These are phyloP conservation scores for Setaria italica DNA, from an alignment of 202 grass and related monocot genomes.

Conservation along the genomic window DNA sequence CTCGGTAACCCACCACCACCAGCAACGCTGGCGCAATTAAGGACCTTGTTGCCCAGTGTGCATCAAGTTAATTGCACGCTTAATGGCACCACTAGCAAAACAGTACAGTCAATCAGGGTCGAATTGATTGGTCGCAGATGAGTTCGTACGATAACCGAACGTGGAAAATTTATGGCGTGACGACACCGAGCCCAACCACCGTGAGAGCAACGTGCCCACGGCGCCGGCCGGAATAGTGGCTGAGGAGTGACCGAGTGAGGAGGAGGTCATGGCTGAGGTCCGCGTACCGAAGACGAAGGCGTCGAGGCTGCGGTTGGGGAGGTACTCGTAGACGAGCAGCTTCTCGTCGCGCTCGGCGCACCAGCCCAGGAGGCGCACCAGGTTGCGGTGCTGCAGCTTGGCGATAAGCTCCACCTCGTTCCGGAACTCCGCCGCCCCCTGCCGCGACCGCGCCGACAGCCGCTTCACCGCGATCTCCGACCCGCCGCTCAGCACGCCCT, in stretches of 20 bases:
- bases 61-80: not conserved
- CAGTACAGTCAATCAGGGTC: not conserved
- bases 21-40: not conserved
- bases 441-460: conserved; percentile 73
- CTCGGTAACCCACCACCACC: not conserved
- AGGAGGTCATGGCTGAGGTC: not conserved
- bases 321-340: conserved; percentile 93
- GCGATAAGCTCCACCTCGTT: conserved; percentile 96
- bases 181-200: conserved; percentile 28
- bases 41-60: not conserved
- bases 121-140: not conserved
- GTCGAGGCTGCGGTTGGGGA: conserved; percentile 91
- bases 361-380: conserved; percentile 82
- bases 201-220: not conserved
- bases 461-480: conserved; percentile 86
- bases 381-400: conserved; percentile 96
- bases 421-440: conserved; percentile 80
- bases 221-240: not conserved
- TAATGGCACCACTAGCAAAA: not conserved
- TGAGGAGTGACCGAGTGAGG: not conserved
- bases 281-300: conserved; percentile 77
- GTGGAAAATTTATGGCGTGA: conserved; percentile 29
- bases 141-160: not conserved
- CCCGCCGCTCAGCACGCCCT: conserved; percentile 65
- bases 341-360: conserved; percentile 91